A percentile compares a stretch with the other conserved stretches of the same genome.
phyloP scores from a whole-genome alignment of 495 filamentous ascomycete species.

The Bathelium albidoporum region DNA sequence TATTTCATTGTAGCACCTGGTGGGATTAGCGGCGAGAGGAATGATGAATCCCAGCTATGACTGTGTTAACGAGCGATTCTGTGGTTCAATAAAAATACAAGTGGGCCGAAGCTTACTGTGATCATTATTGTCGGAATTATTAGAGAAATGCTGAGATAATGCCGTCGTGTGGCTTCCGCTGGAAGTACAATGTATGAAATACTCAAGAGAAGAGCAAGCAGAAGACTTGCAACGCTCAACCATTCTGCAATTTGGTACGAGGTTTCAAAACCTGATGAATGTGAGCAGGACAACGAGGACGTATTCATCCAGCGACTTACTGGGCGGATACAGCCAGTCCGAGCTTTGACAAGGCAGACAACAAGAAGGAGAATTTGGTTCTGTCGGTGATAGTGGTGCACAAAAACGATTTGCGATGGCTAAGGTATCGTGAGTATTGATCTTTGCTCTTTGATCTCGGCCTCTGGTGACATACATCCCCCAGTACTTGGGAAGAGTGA shows the following conservation, averaged over 20 bases:
- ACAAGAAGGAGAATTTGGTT: slow-evolving; percentile 44
- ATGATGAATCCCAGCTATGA: slow-evolving; percentile 74
- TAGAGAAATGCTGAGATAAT: slow-evolving; percentile 85
- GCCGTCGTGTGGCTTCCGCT: slow-evolving; percentile 79
- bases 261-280: slow-evolving; percentile 46
- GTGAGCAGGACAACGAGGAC: slow-evolving; percentile 15
- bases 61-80: slow-evolving; percentile 24
- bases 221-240: slow-evolving; percentile 64
- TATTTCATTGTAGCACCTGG: slow-evolving; percentile 80
- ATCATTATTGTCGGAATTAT: slow-evolving; percentile 64
- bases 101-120: slow-evolving; percentile 48
- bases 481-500: slow-evolving; percentile 45
- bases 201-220: slow-evolving; percentile 61
- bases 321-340: slow-evolving; percentile 73
- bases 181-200: slow-evolving; percentile 75
- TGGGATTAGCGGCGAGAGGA: slow-evolving; percentile 67
- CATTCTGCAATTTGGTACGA: slow-evolving; percentile 60
- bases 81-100: background rate
- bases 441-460: slow-evolving; percentile 14
- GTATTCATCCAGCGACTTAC: slow-evolving; percentile 32
- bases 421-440: slow-evolving; percentile 32
- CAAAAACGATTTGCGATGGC: slow-evolving; percentile 60
- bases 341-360: slow-evolving; percentile 86
- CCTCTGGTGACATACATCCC: slow-evolving; percentile 58
- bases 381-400: slow-evolving; percentile 36